These are phyloP conservation scores for Rhodotorula taiwanensis DNA, from an alignment of 768 basidiomycete species.

Conservation along the genomic window DNA sequence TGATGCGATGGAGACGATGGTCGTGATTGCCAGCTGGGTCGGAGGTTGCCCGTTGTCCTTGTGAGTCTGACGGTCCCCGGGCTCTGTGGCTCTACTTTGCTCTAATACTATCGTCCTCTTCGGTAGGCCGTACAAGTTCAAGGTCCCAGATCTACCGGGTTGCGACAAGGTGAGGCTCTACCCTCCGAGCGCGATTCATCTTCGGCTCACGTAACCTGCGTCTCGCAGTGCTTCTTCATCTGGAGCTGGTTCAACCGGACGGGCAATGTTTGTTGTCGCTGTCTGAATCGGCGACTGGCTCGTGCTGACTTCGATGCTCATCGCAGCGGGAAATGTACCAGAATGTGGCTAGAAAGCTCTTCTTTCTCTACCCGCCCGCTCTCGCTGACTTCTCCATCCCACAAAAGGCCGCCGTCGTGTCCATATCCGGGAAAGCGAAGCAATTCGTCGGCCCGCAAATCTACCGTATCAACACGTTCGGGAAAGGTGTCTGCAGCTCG, in stretches of 20 bases:
- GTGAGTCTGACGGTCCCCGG: not conserved
- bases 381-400: not conserved
- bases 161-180: not conserved
- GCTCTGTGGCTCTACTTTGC: not conserved
- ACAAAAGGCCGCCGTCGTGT: conserved; percentile 23
- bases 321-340: conserved; percentile 12
- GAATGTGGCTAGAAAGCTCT: not conserved
- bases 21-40: conserved; percentile 13
- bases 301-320: too few relatives aligned
- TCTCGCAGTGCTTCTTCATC: conserved; percentile 1
- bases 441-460: conserved; percentile 8
- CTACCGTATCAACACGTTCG: conserved; percentile 24
- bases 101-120: too few relatives aligned
- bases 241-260: conserved; percentile 18
- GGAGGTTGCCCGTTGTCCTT: conserved; percentile 13
- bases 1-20: conserved; percentile 17
- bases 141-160: conserved; percentile 20
- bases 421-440: conserved; percentile 2
- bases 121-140: conserved; percentile 24
- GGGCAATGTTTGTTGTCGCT: conserved; percentile 1
- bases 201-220: not conserved
- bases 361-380: not conserved
- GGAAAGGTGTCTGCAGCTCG: conserved; percentile 1
- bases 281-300: not conserved
- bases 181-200: too few relatives aligned